Evolutionary conservation across 768 basidiomycete species (phyloP).

Genomic region (Pulveroboletus sp.): DNA sequence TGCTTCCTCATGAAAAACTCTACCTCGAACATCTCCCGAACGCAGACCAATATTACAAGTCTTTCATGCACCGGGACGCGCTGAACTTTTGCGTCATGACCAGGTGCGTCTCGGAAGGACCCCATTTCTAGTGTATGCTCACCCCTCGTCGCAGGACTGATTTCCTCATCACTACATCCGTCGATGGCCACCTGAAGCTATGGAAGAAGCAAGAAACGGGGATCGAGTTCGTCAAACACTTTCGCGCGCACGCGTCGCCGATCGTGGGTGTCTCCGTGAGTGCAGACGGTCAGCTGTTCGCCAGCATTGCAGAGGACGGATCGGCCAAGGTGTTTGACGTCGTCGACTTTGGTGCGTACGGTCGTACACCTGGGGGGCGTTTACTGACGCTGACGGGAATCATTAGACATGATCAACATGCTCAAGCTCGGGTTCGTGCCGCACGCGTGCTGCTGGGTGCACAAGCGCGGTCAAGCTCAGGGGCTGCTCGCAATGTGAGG

Average conservation of each 20-base stretch:
- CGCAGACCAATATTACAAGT: constrained; percentile 92
- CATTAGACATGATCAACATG: constrained; percentile 98
- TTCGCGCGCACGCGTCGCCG: constrained; percentile 83
- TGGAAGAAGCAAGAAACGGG: constrained; percentile 98
- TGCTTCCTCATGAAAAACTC: constrained; percentile 88
- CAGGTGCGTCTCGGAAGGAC: constrained; percentile 47
- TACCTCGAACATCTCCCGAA: constrained; percentile 91
- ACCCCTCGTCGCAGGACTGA: constrained; percentile 63
- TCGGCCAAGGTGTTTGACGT: constrained; percentile 96
- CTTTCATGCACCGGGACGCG: constrained; percentile 95
- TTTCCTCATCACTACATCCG: constrained; percentile 89
- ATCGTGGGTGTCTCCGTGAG: constrained; percentile 80
- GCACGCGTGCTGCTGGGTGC: constrained; percentile 93
- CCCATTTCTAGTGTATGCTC: not conserved
- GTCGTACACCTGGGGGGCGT: not conserved
- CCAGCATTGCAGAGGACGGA: constrained; percentile 88
- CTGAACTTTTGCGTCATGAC: constrained; percentile 89
- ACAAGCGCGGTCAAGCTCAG: constrained; percentile 81
- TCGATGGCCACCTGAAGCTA: constrained; percentile 94
- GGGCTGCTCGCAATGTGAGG: constrained; percentile 83
- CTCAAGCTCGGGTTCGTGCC: constrained; percentile 85
- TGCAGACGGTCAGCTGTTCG: constrained; percentile 88
- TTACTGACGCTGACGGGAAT: not conserved
- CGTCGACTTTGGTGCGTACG: constrained; percentile 84
- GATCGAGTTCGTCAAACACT: constrained; percentile 98